Evolutionary conservation across 2,329 filamentous ascomycete genomes (phyloP).

Genomic region (Purpureocillium takamizusanense): DNA sequence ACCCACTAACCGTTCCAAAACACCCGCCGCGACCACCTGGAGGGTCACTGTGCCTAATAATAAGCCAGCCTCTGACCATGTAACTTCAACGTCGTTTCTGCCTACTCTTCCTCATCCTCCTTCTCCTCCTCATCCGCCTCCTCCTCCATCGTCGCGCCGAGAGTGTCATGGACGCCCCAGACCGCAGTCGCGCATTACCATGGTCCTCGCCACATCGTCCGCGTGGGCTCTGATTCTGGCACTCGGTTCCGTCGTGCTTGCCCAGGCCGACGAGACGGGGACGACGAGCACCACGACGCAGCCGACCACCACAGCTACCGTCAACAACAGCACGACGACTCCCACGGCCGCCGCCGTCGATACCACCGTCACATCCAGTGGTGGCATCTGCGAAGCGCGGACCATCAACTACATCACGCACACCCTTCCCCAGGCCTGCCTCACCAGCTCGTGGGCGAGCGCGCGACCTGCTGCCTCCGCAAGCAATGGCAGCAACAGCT

Average conservation of each 20-base stretch:
- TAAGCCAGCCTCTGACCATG: no score
- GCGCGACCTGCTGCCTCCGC: conserved; percentile 9
- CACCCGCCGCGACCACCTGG: no score
- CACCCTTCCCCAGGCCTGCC: conserved; percentile 65
- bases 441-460: conserved; percentile 51
- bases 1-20: no score
- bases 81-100: no score
- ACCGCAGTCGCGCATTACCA: conserved; percentile 1
- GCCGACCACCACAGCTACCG: not conserved
- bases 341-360: no score
- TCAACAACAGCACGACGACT: no score
- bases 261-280: not conserved
- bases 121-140: no score
- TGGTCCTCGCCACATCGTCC: conserved; percentile 4
- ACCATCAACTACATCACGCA: conserved; percentile 80
- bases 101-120: no score
- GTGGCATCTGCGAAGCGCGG: conserved; percentile 39
- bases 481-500: not conserved
- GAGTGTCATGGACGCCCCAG: conserved; percentile 3
- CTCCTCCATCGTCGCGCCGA: not conserved
- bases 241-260: not conserved
- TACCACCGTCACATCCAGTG: no score
- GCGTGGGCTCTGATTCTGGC: not conserved
- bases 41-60: no score
- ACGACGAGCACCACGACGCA: not conserved